These are phyloP conservation scores for Saccharata proteae DNA, from an alignment of 2,329 filamentous ascomycete species.

Conservation along the genomic window DNA sequence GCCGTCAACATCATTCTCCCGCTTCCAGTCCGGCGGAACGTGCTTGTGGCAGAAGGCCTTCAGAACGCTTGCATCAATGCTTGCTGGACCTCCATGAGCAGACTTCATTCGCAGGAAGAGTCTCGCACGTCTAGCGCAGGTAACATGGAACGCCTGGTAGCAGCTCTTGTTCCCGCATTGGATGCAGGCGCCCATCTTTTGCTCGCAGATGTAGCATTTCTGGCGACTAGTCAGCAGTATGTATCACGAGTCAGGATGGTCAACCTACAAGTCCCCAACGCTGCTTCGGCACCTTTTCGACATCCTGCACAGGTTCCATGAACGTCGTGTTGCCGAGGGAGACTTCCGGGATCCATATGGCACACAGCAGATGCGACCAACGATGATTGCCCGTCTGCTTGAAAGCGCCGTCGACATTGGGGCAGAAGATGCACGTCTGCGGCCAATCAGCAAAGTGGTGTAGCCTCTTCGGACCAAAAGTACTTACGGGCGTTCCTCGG, in stretches of 20 bases:
- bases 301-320: slow-evolving; percentile 96
- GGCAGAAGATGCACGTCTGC: slow-evolving; percentile 92
- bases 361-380: slow-evolving; percentile 93
- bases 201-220: slow-evolving; percentile 90
- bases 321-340: slow-evolving; percentile 91
- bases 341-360: slow-evolving; percentile 97
- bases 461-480: slow-evolving; percentile 11
- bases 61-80: slow-evolving; percentile 68
- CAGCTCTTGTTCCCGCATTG: slow-evolving; percentile 97
- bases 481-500: slow-evolving; percentile 66
- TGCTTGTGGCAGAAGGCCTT: slow-evolving; percentile 97
- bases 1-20: slow-evolving; percentile 70
- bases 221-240: slow-evolving; percentile 15
- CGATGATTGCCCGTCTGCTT: slow-evolving; percentile 95
- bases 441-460: slow-evolving; percentile 14
- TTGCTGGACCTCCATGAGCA: slow-evolving; percentile 62
- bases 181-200: slow-evolving; percentile 96
- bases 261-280: slow-evolving; percentile 64
- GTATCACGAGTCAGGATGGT: neutral
- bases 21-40: slow-evolving; percentile 76
- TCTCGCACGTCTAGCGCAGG: slow-evolving; percentile 77
- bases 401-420: slow-evolving; percentile 93
- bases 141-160: slow-evolving; percentile 94
- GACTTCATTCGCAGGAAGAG: slow-evolving; percentile 97
- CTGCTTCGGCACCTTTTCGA: slow-evolving; percentile 91